Conservation (phyloP, 371 early-diverging fungal genomes). For the Rhizomucor miehei region DNA sequence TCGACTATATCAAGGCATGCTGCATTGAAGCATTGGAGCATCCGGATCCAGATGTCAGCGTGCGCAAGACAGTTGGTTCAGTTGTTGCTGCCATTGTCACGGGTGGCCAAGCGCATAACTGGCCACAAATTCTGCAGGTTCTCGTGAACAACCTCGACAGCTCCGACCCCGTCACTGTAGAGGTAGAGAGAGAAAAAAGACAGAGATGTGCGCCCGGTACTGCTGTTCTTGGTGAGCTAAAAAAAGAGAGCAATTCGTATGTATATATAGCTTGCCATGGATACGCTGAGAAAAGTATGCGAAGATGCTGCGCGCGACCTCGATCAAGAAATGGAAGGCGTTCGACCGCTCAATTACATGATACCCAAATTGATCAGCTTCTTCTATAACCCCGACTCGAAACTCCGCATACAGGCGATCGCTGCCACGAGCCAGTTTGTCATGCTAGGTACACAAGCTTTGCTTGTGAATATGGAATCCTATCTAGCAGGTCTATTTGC, state of each 20-base stretch:
- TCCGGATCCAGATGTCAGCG: slow-evolving; percentile 61
- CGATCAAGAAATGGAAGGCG: slow-evolving; percentile 65
- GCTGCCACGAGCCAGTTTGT: slow-evolving; percentile 80
- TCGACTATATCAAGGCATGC: slow-evolving; percentile 71
- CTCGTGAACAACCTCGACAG: slow-evolving; percentile 70
- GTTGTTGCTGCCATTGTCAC: slow-evolving; percentile 84
- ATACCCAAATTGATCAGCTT: slow-evolving; percentile 79
- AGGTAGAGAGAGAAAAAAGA: slow-evolving; percentile 49
- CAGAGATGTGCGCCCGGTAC: background rate
- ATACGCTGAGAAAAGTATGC: slow-evolving; percentile 86
- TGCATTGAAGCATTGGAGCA: slow-evolving; percentile 55
- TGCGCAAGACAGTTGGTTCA: slow-evolving; percentile 59
- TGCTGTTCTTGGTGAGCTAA: background rate
- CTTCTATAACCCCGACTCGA: slow-evolving; percentile 64
- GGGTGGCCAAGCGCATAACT: slow-evolving; percentile 64
- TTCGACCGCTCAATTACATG: slow-evolving; percentile 70
- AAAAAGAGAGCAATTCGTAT: background rate
- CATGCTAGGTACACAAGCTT: slow-evolving; percentile 53
- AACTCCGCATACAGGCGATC: slow-evolving; percentile 74
- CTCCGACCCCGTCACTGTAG: slow-evolving; percentile 61
- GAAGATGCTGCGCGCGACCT: slow-evolving; percentile 84
- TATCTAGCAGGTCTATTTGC: slow-evolving; percentile 80
- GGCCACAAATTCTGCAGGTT: slow-evolving; percentile 75
- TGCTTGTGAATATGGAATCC: slow-evolving; percentile 59
- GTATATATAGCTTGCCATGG: slow-evolving; percentile 68